Evolutionary conservation across 768 basidiomycete species (phyloP), one percentile per base, ranked within the genome.

Genomic region (Psilocybe cubensis): DNA sequence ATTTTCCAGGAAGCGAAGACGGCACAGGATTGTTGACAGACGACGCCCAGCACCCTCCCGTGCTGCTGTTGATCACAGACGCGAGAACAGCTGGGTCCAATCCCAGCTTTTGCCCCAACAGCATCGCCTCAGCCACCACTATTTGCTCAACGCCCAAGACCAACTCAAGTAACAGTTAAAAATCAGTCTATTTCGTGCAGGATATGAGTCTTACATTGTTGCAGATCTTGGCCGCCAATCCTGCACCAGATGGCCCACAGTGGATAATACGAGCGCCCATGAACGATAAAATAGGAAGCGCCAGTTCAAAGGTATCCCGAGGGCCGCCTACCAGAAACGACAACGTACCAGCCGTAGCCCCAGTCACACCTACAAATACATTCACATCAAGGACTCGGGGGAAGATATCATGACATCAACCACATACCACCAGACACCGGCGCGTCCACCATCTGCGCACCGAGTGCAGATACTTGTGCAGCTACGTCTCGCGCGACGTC

Each of bases 351-450:
- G 91, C 91, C 68, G 87, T 87, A 9, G 96, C 96, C 27, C 94
- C 96, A 12, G 89, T 77, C 9, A 94, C 92, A 29, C 94, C 90
- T 92, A 59, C 6, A 60, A 25, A 23, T 38, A 38, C 35, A 17
- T 38, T 12, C 14, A 6, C 6, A 14, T 2, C 14, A 25, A 33
- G 33, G 24, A 47, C 51, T 49, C 18, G 23, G 54, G 49, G 21
- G n/a, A n/a, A n/a, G n/a, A n/a, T n/a, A n/a, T n/a, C n/a, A n/a
- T n/a, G n/a, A n/a, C n/a, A n/a, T n/a, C n/a, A n/a, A n/a, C n/a
- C n/a, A n/a, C 84, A 53, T 68, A 90, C 93, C 95, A 54, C 96
- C 96, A 46, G 93, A 95, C 1, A 98, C 95, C 2, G 96, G 96
- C 4, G 96, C 94, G 68, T 98, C 96, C 20, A 97, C 80, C 85